phyloP scores from a whole-genome alignment of 2,329 filamentous ascomycete species.

The Dactylellina haptotyla region DNA sequence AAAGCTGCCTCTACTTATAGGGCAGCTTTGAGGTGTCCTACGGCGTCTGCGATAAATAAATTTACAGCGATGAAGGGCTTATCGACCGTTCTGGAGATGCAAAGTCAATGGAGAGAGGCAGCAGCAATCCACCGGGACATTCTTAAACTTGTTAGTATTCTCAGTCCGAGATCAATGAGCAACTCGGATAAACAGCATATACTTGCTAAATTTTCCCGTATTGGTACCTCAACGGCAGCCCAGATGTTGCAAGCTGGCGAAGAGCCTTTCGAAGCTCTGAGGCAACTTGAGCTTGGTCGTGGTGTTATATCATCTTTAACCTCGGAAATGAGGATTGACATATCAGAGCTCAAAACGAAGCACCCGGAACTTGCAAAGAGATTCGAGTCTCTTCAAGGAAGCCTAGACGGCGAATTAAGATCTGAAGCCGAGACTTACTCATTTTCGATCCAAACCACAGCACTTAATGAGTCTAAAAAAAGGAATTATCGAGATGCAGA shows the following conservation, averaged over 20 bases:
- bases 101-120: not conserved
- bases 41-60: not conserved
- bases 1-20: not conserved
- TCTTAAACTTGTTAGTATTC: not conserved
- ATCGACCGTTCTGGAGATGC: not conserved
- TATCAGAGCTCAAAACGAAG: constrained; percentile 7
- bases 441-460: not conserved
- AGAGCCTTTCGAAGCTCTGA: constrained; percentile 36
- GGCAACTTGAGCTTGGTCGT: constrained; percentile 58
- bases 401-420: not conserved
- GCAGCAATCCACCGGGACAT: not conserved
- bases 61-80: not conserved
- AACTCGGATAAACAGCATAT: not conserved
- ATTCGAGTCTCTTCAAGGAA: constrained; percentile 26
- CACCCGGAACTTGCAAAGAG: constrained; percentile 39
- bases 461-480: not conserved
- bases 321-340: constrained; percentile 55
- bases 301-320: constrained; percentile 56
- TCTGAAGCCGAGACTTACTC: too few relatives aligned
- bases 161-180: not conserved
- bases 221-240: constrained; percentile 57
- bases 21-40: not conserved
- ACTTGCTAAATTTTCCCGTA: constrained; percentile 14
- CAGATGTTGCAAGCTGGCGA: constrained; percentile 51
- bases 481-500: not conserved